phyloP scores from a whole-genome alignment of 768 basidiomycete species.

The Russula lepida region DNA sequence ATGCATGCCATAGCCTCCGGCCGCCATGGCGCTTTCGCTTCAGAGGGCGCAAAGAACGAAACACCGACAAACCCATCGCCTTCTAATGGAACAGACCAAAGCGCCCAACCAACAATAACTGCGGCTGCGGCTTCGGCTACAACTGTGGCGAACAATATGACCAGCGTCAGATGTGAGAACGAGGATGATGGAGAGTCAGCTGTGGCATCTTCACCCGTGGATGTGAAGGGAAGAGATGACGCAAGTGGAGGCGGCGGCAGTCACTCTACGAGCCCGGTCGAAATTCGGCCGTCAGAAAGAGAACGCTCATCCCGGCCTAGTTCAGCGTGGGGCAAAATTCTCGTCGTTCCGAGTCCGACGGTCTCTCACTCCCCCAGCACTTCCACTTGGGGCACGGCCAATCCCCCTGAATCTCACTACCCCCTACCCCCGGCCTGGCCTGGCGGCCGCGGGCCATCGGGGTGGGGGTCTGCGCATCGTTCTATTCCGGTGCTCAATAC shows the following conservation, averaged over 20 bases:
- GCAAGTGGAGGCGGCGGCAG: not conserved
- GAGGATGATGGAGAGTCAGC: not conserved
- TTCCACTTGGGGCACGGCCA: not conserved
- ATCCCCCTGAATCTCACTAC: not conserved
- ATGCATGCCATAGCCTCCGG: conserved; percentile 1
- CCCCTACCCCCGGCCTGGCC: not conserved
- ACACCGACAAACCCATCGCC: not conserved
- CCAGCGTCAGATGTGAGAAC: not conserved
- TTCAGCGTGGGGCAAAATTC: conserved; percentile 9
- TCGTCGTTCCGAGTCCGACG: conserved; percentile 5
- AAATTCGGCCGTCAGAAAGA: not conserved
- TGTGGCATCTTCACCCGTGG: not conserved
- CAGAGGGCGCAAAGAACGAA: not conserved
- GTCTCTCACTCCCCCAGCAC: not conserved
- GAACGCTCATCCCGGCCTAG: not conserved
- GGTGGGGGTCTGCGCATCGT: not conserved
- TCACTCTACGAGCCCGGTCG: not conserved
- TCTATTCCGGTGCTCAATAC: no score
- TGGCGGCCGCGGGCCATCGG: not conserved
- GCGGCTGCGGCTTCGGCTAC: not conserved
- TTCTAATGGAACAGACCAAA: not conserved
- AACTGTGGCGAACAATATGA: not conserved
- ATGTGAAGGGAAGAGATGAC: not conserved
- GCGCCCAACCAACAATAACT: not conserved
- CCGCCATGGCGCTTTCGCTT: not conserved